These are phyloP conservation scores for Calophaca sinica DNA, from an alignment of 306 rosid species.

Conservation along the genomic window DNA sequence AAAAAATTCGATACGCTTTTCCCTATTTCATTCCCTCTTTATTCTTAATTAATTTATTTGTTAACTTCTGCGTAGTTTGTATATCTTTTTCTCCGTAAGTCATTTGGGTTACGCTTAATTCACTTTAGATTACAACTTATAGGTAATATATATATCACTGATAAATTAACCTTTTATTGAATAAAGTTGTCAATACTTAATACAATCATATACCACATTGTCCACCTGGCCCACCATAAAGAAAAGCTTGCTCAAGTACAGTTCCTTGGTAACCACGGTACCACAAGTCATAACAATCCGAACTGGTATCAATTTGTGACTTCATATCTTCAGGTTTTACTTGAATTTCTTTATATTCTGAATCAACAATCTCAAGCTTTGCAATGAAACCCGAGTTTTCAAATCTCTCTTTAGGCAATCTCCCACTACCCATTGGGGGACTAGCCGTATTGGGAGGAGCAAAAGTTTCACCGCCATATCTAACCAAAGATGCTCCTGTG, in stretches of 20 bases:
- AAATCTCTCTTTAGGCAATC: not conserved
- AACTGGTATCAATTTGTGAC: not conserved
- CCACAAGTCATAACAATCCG: constrained; percentile 1
- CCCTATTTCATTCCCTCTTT: no score
- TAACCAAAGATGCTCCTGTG: not conserved
- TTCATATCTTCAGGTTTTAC: not conserved
- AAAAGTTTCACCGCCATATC: constrained; percentile 24
- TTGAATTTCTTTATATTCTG: not conserved
- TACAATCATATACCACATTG: not conserved
- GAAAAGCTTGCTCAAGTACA: not conserved
- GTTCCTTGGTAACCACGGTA: not conserved
- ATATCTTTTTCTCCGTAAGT: no score
- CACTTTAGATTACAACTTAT: no score
- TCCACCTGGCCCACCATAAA: constrained; percentile 23
- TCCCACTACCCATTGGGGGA: constrained; percentile 39
- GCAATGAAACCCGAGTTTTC: not conserved
- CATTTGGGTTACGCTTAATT: no score
- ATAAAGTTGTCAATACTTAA: not conserved
- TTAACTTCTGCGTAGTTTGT: no score
- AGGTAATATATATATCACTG: no score
- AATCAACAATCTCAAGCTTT: not conserved
- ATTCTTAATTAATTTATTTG: no score
- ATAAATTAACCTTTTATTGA: not conserved
- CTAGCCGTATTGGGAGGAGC: not conserved
- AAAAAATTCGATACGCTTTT: no score